A percentile compares a stretch with the other conserved stretches of the same genome.
These are phyloP conservation scores for Citrus cavaleriei DNA, from an alignment of 345 rosid genomes.

Conservation along the genomic window DNA sequence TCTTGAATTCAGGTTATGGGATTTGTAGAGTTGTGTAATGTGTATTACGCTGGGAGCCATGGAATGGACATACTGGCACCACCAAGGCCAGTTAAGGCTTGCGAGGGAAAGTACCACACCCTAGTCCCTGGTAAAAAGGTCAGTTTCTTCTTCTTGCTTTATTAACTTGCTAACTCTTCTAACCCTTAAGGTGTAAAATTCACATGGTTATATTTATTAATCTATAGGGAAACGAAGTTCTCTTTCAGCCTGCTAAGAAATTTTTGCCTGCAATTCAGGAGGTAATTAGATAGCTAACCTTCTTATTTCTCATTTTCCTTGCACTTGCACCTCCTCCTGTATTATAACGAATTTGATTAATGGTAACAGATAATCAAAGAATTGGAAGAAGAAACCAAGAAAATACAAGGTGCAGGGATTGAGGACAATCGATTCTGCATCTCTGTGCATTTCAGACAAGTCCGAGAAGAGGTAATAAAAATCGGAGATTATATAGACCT, in stretches of 20 bases:
- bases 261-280: constrained; percentile 34
- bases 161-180: neutral
- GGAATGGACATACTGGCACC: constrained; percentile 43
- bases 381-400: constrained; percentile 23
- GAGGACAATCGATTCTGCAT: constrained; percentile 45
- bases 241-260: constrained; percentile 38
- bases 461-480: constrained; percentile 20
- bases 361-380: constrained; percentile 17
- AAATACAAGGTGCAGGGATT: constrained; percentile 30
- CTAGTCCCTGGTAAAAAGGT: constrained; percentile 17
- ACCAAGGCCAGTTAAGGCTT: constrained; percentile 15
- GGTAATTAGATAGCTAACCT: constrained; percentile 13
- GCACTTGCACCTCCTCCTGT: neutral
- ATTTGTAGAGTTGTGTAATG: constrained; percentile 34
- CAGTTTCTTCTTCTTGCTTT: neutral
- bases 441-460: constrained; percentile 41
- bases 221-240: constrained; percentile 25
- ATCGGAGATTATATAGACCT: neutral
- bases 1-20: constrained; percentile 23
- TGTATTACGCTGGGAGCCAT: constrained; percentile 49
- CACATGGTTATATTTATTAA: neutral
- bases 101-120: neutral
- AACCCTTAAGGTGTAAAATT: neutral
- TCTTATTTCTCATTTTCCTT: neutral
- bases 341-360: neutral